phyloP scores from a whole-genome alignment of 179 eudicot genomes.

The Sideroxylon spinosum region DNA sequence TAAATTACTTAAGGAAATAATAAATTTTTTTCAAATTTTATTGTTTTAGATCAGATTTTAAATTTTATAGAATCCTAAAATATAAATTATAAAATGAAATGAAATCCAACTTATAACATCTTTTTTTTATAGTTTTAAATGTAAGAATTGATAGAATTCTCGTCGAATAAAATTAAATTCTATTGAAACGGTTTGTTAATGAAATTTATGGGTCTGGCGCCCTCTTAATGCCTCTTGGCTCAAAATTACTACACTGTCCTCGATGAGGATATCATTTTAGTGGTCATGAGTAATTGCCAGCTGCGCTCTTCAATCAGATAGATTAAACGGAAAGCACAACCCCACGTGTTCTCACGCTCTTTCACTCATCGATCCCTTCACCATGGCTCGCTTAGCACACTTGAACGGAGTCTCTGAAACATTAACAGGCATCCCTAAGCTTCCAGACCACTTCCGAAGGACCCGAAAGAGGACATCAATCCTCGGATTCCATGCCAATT shows the following conservation, averaged over 20 bases:
- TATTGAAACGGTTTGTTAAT: no score
- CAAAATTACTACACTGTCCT: slow-evolving; percentile 24
- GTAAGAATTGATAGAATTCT: no score
- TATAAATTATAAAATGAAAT: no score
- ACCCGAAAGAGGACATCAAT: slow-evolving; percentile 22
- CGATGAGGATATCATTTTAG: slow-evolving; percentile 33
- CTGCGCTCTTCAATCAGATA: slow-evolving; percentile 24
- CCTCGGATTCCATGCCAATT: slow-evolving; percentile 24
- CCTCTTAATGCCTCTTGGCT: background rate
- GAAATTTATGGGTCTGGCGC: no score
- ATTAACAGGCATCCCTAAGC: slow-evolving; percentile 33
- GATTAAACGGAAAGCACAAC: background rate
- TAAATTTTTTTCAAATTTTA: no score
- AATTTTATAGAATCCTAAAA: no score
- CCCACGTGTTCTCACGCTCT: background rate
- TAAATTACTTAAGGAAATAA: no score
- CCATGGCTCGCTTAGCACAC: slow-evolving; percentile 52
- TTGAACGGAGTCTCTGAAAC: slow-evolving; percentile 45
- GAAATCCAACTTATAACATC: no score
- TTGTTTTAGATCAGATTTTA: no score
- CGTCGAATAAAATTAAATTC: no score
- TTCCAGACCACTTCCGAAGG: slow-evolving; percentile 18
- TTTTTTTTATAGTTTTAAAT: no score
- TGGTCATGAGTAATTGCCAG: slow-evolving; percentile 29
- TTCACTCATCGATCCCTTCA: slow-evolving; percentile 12